These are phyloP conservation scores for Fusarium scirpi DNA, from an alignment of 2,329 filamentous ascomycete genomes.

Conservation along the genomic window DNA sequence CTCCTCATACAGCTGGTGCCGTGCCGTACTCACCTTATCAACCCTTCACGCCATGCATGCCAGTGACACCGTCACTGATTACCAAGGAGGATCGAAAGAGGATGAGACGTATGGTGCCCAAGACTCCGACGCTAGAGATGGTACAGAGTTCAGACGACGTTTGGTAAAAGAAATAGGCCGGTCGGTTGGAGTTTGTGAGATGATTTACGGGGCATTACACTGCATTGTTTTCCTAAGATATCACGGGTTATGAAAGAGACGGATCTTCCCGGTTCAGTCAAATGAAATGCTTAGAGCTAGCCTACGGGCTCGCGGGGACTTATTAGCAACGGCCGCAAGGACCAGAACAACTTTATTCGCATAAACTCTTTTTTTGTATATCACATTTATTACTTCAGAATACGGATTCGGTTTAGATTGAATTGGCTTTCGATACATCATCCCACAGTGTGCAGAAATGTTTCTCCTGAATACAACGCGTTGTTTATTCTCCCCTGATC, in stretches of 20 bases:
- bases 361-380: conserved; percentile 33
- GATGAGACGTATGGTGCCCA: conserved; percentile 72
- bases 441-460: conserved; percentile 4
- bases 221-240: conserved; percentile 45
- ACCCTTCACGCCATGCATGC: conserved; percentile 79
- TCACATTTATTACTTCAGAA: conserved; percentile 9
- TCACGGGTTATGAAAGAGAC: conserved; percentile 32
- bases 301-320: conserved; percentile 15
- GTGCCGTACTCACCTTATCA: conserved; percentile 84
- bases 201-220: conserved; percentile 20
- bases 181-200: conserved; percentile 4
- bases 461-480: conserved; percentile 7
- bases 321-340: conserved; percentile 28
- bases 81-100: conserved; percentile 77
- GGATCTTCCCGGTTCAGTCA: conserved; percentile 16
- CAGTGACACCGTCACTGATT: conserved; percentile 80
- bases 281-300: conserved; percentile 21
- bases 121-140: conserved; percentile 72
- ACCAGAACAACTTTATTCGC: conserved; percentile 22
- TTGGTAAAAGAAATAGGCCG: conserved; percentile 62
- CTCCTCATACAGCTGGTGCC: conserved; percentile 70
- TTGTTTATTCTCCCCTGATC: conserved; percentile 21
- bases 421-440: not conserved
- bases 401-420: conserved; percentile 7
- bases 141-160: conserved; percentile 72